Base-by-base conservation (phyloP, 2,329 filamentous ascomycete species). In the Hymenoscyphus fructigenus region DNA sequence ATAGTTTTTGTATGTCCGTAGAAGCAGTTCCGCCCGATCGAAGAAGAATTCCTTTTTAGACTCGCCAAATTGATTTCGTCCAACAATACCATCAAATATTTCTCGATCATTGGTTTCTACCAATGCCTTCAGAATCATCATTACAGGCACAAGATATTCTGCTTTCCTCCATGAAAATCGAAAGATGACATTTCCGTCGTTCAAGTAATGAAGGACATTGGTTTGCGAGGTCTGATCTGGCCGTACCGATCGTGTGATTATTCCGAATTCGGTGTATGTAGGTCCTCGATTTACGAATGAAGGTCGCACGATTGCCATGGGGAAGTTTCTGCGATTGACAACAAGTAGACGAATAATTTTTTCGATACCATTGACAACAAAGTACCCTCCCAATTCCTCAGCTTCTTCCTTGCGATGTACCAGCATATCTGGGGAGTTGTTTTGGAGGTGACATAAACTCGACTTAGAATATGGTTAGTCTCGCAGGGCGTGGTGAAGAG, bases 141-240 rank as follows among this genome's bases (percentile, higher is more conserved):
- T 89, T 67, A 93, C 91, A 0, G 95, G 95, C 2, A 99, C 86
- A n/a, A 99, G 86, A 75, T 92, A 99, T 78, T 99, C 95, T 71
- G 93, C 92, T 80, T 99, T 99, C 71, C 93, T 86, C 94, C 94
- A 99, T 6, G 94, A 97, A 79, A 99, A 99, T 64, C 95, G 86
- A 79, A 99, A 97, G 0, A 92, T 98, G 73, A 98, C 89, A 77
- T 97, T 98, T 69, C 95, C 95, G 76, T 99, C 95, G 72, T 85
- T 92, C 64, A 99, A 85, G 78, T 98, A 99, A 79, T 99, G 95
- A 59, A 99, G 84, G 38, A 96, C 93, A 74, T 98, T 99, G 44
- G 94, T 98, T 78, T 98, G 94, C 34, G 93, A 97, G 9, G 94
- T 97, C 79, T 99, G 93, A 78, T 99, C 95, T n/a, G 93, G 93